Base-by-base conservation (phyloP, 192 early-diverging fungal genomes). In the Coemansia sp. region DNA sequence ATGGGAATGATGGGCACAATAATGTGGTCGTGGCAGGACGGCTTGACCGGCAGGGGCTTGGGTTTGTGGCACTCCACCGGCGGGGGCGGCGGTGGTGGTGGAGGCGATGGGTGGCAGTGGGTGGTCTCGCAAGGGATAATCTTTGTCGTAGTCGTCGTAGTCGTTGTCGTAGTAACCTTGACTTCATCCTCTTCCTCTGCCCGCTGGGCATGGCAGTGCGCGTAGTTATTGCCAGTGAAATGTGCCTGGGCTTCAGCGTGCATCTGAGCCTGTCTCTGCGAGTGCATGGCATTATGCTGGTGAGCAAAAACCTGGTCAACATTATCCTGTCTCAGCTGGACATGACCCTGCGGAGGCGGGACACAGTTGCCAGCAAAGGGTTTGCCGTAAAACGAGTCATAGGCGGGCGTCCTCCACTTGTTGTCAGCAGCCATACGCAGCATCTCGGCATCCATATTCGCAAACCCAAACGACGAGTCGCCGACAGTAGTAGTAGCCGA, bases 391-490 rank as follows among this genome's bases (percentile, higher is more conserved):
- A 82, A 76, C 17, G 42, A 34, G 32, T 76, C 73, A 36, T 71
- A n/a, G 1, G 58, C 51, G 19, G 68, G 61, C 0, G 55, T 42
- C 11, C 78, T 29, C 78, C 78, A 80, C 61, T 57, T 55, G 50
- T 80, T 80, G n/a, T 80, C 78, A n/a, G 66, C 58, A 0, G 78
- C 73, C 63, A 70, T 73, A 11, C 74, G 78, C 31, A 70, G 58
- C 78, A 81, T 81, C 63, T 81, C 78, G 0, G 78, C 53, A 9
- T 76, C 78, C 78, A 81, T 73, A 32, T 76, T 76, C 15, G 70
- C 74, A 36, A 81, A 81, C 1, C 78, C 78, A 64, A 81, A 81
- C 45, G 70, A 72, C 60, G 74, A 48, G 44, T 81, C 78, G 42
- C 78, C 78, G 0, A 69, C 69, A 38, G 44, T 76, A 10, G 74